A percentile compares a stretch with the other conserved stretches of the same genome.
Evolutionary conservation across 2,329 filamentous ascomycete genomes (phyloP).

Genomic region (Colletotrichum horii): DNA sequence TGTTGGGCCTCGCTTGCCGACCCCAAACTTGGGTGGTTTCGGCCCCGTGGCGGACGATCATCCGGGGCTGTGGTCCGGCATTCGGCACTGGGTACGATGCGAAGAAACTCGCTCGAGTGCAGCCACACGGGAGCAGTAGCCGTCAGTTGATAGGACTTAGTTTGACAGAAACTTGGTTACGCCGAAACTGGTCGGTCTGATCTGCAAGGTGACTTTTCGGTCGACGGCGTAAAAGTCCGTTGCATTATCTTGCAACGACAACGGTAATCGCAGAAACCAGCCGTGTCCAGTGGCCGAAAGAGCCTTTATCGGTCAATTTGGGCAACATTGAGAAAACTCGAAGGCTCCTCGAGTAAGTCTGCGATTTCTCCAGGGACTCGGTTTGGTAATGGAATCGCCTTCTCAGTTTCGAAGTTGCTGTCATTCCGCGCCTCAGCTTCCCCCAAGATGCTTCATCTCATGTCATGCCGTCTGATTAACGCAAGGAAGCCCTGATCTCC

Average conservation of each 20-base stretch:
- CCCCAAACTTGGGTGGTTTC: not conserved
- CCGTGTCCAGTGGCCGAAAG: not conserved
- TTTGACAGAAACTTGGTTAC: not conserved
- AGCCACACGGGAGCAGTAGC: not conserved
- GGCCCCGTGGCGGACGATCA: not conserved
- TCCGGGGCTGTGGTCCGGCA: not conserved
- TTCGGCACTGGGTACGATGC: not conserved
- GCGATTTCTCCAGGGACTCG: not conserved
- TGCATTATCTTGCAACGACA: not conserved
- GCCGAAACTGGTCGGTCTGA: not conserved
- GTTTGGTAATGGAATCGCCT: not conserved
- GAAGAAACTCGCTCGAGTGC: not conserved
- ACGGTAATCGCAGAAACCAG: not conserved
- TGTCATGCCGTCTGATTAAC: constrained; percentile 3
- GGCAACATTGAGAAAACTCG: not conserved
- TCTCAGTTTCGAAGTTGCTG: not conserved
- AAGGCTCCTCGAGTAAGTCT: not conserved
- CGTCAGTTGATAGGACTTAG: too few relatives aligned
- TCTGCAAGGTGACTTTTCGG: not conserved
- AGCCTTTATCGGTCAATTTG: not conserved
- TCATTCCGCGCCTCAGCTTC: not conserved
- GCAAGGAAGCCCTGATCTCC: not conserved
- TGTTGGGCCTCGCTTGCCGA: not conserved
- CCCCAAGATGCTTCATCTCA: constrained; percentile 9
- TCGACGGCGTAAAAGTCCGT: not conserved